Percentiles rank a stretch among this genome's conserved stretches.
Conservation (phyloP, 2,329 filamentous ascomycete species). For the Amesomyces nigricolor region DNA sequence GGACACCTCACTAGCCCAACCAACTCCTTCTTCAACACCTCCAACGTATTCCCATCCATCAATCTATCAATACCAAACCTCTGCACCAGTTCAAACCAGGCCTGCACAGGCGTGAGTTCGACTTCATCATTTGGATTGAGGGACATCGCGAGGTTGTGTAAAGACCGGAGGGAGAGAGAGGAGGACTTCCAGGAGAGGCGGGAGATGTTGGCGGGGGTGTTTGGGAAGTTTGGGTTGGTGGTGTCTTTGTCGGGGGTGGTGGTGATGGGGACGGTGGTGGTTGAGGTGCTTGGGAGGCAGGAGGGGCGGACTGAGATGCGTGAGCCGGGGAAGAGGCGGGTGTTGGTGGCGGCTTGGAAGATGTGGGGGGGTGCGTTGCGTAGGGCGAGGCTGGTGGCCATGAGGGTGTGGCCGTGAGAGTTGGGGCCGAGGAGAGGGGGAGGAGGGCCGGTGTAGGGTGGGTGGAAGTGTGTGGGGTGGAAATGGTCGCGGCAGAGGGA, state of each 20-base stretch:
- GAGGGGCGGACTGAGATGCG: conserved; percentile 31
- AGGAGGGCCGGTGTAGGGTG: conserved; percentile 30
- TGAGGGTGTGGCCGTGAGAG: conserved; percentile 37
- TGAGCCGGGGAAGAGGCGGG: background rate
- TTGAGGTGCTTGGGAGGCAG: conserved; percentile 10
- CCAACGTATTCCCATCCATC: conserved; percentile 33
- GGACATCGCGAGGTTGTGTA: conserved; percentile 42
- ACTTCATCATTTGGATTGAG: conserved; percentile 38
- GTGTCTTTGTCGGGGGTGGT: background rate
- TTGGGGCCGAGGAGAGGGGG: conserved; percentile 9
- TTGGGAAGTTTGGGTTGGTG: conserved; percentile 13
- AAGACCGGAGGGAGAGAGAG: conserved; percentile 38
- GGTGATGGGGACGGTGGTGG: background rate
- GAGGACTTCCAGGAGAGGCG: conserved; percentile 35
- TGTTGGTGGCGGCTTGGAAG: conserved; percentile 7
- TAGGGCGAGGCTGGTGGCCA: conserved; percentile 41
- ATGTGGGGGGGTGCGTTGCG: conserved; percentile 29
- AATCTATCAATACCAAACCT: conserved; percentile 37
- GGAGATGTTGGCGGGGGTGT: conserved; percentile 27
- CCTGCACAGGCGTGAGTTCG: conserved; percentile 48
- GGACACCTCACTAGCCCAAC: conserved; percentile 41
- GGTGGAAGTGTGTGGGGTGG: conserved; percentile 34
- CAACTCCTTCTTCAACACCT: conserved; percentile 38
- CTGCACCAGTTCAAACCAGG: conserved; percentile 48
- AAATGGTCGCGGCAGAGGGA: conserved; percentile 50